phyloP scores from a whole-genome alignment of 345 rosid species.

The Syzygium jambos region DNA sequence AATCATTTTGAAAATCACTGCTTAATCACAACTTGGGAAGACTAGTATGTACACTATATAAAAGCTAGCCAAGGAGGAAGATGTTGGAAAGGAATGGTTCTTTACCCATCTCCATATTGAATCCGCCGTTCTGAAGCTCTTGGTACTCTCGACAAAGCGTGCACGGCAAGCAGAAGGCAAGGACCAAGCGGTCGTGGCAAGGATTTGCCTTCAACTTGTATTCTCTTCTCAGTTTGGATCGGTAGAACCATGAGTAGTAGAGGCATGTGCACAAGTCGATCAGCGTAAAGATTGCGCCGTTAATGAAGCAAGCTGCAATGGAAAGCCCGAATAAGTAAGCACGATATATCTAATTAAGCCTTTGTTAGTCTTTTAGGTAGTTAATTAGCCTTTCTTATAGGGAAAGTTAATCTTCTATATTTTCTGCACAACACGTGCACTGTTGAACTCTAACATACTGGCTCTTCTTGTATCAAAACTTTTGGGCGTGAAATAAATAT shows the following conservation, averaged over 20 bases:
- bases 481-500: no score
- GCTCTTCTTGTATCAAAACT: no score
- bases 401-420: no score
- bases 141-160: slow-evolving; percentile 2
- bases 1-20: not conserved
- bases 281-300: slow-evolving; percentile 19
- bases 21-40: not conserved
- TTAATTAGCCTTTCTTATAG: no score
- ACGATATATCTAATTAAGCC: not conserved
- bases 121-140: not conserved
- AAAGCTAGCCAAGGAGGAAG: not conserved
- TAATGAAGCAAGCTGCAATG: slow-evolving; percentile 24
- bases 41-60: not conserved
- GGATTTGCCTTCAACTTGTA: not conserved
- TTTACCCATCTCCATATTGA: not conserved
- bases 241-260: slow-evolving; percentile 23
- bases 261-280: slow-evolving; percentile 6
- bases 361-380: not conserved
- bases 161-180: not conserved
- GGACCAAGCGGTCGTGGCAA: not conserved
- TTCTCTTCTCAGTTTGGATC: slow-evolving; percentile 28
- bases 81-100: not conserved
- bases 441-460: no score
- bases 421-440: no score
- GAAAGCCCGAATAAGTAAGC: not conserved